Base-by-base conservation (phyloP, 78 protist genomes). In the Ministeria vibrans region DNA sequence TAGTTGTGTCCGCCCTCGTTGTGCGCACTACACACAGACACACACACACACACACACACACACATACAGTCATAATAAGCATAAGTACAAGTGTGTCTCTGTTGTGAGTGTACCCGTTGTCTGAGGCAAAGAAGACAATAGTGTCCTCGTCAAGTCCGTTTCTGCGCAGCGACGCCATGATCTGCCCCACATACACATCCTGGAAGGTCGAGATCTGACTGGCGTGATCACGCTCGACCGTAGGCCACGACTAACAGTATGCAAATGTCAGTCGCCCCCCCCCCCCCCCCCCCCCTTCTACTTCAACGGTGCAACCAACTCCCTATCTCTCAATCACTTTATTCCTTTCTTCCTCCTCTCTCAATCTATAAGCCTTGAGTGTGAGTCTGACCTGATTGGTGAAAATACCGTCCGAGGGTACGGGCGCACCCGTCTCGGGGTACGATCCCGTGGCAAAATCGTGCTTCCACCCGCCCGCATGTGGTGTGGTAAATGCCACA, bases 401-500 rank as follows among this genome's bases (percentile, higher is more conserved):
- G 64, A 44, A 75, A 7, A 44, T 53, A 11, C 18, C 18, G 18
- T 75, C 79, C 28, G 71, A 32, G 43, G 79, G 79, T 7, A 75
- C 79, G 18, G 79, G 79, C 23, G 79, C 79, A 20, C 79, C 79
- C 25, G 5, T 5, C 45, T 44, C 55, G 28, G 18, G 15, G 45
- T n/a, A 28, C 23, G 62, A 11, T 49, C 44, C 79, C 41, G 71
- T 30, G 11, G 59, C n/a, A 18, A 18, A 18, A 51, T 11, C 59
- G 59, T 18, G 11, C n/a, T 18, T 18, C 79, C 79, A 75, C 71
- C 79, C 79, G 62, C 79, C 79, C 4, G 79, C 79, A 42, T 75
- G 79, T 6, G 79, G 79, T 6, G 44, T 42, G 27, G 79, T 75
- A 39, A 43, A 75, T 5, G 79, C n/a, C 25, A 75, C 39, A 61